Percentiles rank a stretch among this genome's conserved stretches.
Evolutionary conservation across 306 rosid genomes (phyloP).

Genomic region (Gastrolobium villosum): DNA sequence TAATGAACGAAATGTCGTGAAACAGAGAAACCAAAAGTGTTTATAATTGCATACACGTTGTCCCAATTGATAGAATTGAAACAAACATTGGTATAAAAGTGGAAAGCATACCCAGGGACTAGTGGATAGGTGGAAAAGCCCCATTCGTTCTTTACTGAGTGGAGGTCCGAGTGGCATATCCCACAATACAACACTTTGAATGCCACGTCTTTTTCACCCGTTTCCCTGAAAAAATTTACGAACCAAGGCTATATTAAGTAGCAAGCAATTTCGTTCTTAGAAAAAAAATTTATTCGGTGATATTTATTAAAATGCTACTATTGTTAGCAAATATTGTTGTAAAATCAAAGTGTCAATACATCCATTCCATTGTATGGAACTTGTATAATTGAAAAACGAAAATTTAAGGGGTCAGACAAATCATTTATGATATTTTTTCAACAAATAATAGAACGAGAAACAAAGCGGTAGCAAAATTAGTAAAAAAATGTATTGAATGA

Average conservation of each 20-base stretch:
- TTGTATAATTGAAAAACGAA: background rate
- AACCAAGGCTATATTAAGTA: background rate
- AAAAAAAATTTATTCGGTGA: background rate
- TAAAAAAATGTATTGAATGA: background rate
- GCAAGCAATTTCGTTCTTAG: background rate
- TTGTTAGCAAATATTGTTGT: background rate
- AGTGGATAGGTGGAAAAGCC: constrained; percentile 51
- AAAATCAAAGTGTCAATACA: background rate
- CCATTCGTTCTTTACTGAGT: constrained; percentile 57
- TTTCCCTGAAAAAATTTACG: constrained; percentile 38
- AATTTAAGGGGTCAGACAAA: background rate
- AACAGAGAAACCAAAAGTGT: too few relatives aligned
- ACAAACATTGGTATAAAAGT: background rate
- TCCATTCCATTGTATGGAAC: background rate
- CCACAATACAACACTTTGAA: constrained; percentile 62
- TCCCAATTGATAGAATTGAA: background rate
- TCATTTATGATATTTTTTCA: too few relatives aligned
- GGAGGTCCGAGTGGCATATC: constrained; percentile 67
- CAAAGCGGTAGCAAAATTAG: background rate
- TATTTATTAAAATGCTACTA: background rate
- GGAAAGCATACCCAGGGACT: constrained; percentile 56
- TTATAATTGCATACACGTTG: too few relatives aligned
- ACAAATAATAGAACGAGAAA: background rate
- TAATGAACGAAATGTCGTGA: too few relatives aligned
- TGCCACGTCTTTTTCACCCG: constrained; percentile 54